A percentile compares a stretch with the other conserved stretches of the same genome.
Evolutionary conservation across 192 early-diverging fungal genomes (phyloP).

Genomic region (Spizellomyces sp.): DNA sequence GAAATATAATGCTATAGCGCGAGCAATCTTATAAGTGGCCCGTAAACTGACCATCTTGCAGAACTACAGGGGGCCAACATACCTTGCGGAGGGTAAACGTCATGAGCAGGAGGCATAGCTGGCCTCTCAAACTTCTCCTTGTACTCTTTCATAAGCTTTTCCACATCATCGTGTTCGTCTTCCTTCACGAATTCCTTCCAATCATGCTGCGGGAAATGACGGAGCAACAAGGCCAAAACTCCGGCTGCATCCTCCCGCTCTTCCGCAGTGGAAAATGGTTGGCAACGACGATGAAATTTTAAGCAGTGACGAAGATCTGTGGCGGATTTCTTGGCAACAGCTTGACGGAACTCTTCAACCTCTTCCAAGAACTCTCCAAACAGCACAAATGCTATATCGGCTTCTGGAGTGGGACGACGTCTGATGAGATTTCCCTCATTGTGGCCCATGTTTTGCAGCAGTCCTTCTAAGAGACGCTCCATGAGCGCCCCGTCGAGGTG

Average conservation of each 20-base stretch:
- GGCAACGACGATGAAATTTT: constrained; percentile 75
- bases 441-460: constrained; percentile 78
- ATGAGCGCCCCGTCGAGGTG: constrained; percentile 82
- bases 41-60: neutral
- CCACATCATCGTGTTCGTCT: constrained; percentile 75
- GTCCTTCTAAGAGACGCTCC: constrained; percentile 81
- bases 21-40: neutral
- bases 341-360: constrained; percentile 86
- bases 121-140: constrained; percentile 47
- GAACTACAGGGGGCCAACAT: constrained; percentile 4
- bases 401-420: constrained; percentile 68
- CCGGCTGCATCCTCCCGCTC: constrained; percentile 77
- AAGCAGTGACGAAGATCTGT: constrained; percentile 79
- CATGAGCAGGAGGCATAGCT: constrained; percentile 53
- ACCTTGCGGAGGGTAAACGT: constrained; percentile 65
- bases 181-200: constrained; percentile 90
- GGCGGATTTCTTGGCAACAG: constrained; percentile 75
- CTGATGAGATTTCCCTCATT: constrained; percentile 62
- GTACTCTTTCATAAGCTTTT: constrained; percentile 70
- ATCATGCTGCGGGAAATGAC: constrained; percentile 80
- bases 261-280: constrained; percentile 64
- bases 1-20: constrained; percentile 76
- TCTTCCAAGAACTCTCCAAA: constrained; percentile 96
- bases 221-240: constrained; percentile 76
- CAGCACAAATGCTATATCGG: constrained; percentile 83